Evolutionary conservation across 2,329 filamentous ascomycete species (phyloP).

Genomic region (Tolypocladium amazonense): DNA sequence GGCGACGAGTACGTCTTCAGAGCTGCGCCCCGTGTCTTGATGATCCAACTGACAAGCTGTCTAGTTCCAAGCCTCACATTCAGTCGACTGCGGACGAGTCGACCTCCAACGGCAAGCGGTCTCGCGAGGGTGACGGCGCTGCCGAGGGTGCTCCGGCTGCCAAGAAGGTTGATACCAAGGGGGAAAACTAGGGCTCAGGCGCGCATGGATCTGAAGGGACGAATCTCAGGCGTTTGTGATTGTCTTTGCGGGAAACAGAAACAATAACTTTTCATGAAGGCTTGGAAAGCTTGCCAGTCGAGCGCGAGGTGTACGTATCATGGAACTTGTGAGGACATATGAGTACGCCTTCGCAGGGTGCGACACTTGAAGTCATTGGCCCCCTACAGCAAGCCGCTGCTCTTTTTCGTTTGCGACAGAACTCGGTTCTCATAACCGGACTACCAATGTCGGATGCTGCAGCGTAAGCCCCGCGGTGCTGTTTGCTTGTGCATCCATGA

Average conservation of each 20-base stretch:
- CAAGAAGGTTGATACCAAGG: constrained; percentile 53
- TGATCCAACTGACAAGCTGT: constrained; percentile 6
- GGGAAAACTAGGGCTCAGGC: constrained; percentile 12
- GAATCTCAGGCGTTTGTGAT: background rate
- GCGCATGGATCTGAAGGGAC: background rate
- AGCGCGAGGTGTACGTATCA: background rate
- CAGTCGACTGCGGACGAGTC: constrained; percentile 31
- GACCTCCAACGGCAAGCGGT: constrained; percentile 38
- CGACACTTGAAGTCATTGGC: background rate
- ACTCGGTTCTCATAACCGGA: background rate
- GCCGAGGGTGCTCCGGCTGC: constrained; percentile 34
- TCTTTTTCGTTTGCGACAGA: too few relatives aligned
- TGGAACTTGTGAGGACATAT: background rate
- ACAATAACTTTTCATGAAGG: background rate
- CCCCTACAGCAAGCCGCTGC: background rate
- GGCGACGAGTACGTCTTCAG: constrained; percentile 20
- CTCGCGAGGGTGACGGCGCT: constrained; percentile 39
- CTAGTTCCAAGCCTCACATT: constrained; percentile 25
- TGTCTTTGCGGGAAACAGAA: background rate
- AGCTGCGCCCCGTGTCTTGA: background rate
- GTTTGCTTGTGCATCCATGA: background rate
- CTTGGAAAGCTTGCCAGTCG: background rate
- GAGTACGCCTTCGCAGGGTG: background rate
- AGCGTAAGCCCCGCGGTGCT: background rate
- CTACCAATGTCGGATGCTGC: background rate